Conservation (phyloP, 2,329 filamentous ascomycete genomes). For the Penicillium corylophilum region DNA sequence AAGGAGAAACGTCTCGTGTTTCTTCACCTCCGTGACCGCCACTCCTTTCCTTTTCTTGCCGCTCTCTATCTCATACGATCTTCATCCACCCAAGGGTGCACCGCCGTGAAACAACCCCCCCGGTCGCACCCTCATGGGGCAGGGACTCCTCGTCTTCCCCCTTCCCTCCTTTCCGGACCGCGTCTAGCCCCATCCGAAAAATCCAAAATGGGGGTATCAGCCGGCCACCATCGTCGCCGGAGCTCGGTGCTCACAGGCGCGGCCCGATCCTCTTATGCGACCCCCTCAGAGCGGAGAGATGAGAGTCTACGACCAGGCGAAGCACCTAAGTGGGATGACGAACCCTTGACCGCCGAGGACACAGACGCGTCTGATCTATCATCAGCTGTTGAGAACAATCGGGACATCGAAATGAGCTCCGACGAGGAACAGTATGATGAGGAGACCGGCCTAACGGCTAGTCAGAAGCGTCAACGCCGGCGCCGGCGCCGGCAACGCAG, state of each 20-base stretch:
- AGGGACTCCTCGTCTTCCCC: conserved; percentile 7
- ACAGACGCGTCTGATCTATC: conserved; percentile 43
- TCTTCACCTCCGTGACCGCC: conserved; percentile 3
- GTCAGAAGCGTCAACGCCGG: conserved; percentile 65
- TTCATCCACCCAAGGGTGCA: conserved; percentile 5
- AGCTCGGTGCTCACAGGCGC: conserved; percentile 37
- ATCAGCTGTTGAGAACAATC: conserved; percentile 44
- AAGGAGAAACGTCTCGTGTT: background rate
- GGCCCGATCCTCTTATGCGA: conserved; percentile 52
- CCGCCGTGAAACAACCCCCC: conserved; percentile 11
- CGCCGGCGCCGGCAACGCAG: conserved; percentile 67
- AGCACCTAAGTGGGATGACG: conserved; percentile 32
- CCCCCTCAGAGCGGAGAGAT: conserved; percentile 35
- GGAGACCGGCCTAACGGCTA: conserved; percentile 78
- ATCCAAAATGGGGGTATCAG: conserved; percentile 34
- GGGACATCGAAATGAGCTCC: conserved; percentile 61
- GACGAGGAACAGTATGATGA: conserved; percentile 83
- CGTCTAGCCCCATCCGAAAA: conserved; percentile 7
- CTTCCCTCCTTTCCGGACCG: conserved; percentile 10
- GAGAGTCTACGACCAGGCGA: conserved; percentile 30
- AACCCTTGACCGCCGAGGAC: conserved; percentile 34
- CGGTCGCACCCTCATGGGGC: conserved; percentile 22
- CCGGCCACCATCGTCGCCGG: conserved; percentile 39
- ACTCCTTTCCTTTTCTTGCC: conserved; percentile 3
- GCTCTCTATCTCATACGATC: background rate